phyloP scores from a whole-genome alignment of 2,329 filamentous ascomycete species.

The Neofusicoccum umdonicola region DNA sequence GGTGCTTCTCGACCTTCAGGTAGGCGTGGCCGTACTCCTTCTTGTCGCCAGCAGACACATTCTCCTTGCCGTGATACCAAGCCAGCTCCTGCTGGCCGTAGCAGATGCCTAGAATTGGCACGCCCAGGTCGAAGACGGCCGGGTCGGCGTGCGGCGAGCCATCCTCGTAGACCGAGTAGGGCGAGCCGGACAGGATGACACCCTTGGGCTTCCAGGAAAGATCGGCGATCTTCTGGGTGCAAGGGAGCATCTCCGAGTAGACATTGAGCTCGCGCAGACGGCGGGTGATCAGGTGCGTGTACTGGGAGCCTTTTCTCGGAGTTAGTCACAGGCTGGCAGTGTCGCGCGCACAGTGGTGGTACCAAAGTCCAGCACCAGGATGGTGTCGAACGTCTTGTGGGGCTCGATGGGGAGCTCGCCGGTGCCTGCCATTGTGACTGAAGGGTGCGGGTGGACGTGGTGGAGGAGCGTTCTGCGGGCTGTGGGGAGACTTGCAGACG shows the following conservation, averaged over 20 bases:
- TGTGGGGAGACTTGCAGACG: constrained; percentile 17
- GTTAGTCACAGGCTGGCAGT: constrained; percentile 13
- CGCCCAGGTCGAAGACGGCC: constrained; percentile 71
- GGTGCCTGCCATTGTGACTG: constrained; percentile 37
- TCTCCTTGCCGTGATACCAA: constrained; percentile 60
- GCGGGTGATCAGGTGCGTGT: constrained; percentile 71
- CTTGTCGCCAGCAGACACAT: constrained; percentile 66
- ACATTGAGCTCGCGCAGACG: constrained; percentile 75
- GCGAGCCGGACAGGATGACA: constrained; percentile 73
- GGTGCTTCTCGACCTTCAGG: constrained; percentile 59
- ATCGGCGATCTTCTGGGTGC: constrained; percentile 76
- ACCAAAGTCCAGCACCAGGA: constrained; percentile 69
- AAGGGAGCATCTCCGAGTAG: constrained; percentile 85
- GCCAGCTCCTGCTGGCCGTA: constrained; percentile 71
- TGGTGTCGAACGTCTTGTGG: constrained; percentile 60
- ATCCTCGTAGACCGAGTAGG: constrained; percentile 77
- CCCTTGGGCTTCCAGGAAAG: constrained; percentile 78
- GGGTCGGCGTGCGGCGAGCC: constrained; percentile 78
- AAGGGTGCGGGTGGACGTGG: background rate
- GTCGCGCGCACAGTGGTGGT: background rate
- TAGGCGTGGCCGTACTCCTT: constrained; percentile 71
- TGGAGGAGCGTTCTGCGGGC: constrained; percentile 13
- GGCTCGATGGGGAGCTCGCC: constrained; percentile 44
- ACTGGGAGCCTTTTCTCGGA: constrained; percentile 54
- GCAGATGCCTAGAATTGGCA: constrained; percentile 62